These are phyloP conservation scores for Wakefieldia striispora DNA, from an alignment of 768 basidiomycete genomes.

Conservation along the genomic window DNA sequence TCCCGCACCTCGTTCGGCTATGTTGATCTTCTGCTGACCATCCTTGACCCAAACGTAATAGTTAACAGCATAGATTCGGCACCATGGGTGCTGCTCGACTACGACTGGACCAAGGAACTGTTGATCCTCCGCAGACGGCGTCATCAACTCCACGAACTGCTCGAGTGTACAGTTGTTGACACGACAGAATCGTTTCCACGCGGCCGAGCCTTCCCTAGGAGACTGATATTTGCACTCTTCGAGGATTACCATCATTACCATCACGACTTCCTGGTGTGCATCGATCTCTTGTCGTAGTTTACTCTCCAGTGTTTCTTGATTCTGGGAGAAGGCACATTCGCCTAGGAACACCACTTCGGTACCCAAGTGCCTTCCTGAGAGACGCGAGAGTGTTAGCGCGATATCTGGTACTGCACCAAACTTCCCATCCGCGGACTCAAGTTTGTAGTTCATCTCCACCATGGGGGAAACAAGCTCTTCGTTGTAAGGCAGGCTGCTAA, in stretches of 20 bases:
- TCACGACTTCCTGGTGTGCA: background rate
- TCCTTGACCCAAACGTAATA: slow-evolving; percentile 4
- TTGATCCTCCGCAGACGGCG: background rate
- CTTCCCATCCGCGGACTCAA: background rate
- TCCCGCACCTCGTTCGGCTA: background rate
- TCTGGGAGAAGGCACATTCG: slow-evolving; percentile 4
- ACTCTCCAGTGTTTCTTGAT: background rate
- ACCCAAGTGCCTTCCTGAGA: background rate
- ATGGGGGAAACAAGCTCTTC: background rate
- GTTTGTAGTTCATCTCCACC: background rate
- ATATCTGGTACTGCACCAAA: background rate
- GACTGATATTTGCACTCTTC: background rate
- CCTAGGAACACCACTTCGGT: background rate
- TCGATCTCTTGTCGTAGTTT: background rate
- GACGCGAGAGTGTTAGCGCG: background rate
- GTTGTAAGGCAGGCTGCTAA: background rate
- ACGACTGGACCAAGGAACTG: background rate
- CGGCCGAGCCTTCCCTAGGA: background rate
- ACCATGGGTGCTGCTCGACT: background rate
- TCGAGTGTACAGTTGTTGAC: background rate
- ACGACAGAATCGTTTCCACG: background rate
- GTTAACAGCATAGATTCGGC: background rate
- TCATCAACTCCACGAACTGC: too few relatives aligned
- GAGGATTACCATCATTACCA: background rate
- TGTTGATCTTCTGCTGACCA: background rate